phyloP scores from a whole-genome alignment of 805 yeast species.

The Ogataea nakhonphanomensis region DNA sequence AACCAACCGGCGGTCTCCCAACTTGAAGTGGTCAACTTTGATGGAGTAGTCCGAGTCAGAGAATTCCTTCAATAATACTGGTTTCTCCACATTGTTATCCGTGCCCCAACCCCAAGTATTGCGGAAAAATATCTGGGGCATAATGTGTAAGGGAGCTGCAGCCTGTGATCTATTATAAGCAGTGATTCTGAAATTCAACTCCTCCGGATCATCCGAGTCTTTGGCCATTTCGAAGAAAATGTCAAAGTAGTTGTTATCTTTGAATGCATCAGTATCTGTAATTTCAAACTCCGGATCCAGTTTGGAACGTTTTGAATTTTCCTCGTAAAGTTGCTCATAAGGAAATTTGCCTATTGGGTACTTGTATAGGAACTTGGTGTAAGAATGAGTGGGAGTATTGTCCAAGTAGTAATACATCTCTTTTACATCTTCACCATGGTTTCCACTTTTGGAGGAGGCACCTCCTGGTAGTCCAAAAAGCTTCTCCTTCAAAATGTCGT shows the following conservation, averaged over 20 bases:
- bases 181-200: constrained; percentile 75
- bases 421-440: constrained; percentile 95
- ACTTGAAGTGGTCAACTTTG: constrained; percentile 60
- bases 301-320: constrained; percentile 63
- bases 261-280: constrained; percentile 73
- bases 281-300: constrained; percentile 75
- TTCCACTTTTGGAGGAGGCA: constrained; percentile 64
- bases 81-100: constrained; percentile 44
- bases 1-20: constrained; percentile 61
- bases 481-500: constrained; percentile 79
- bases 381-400: constrained; percentile 90
- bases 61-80: constrained; percentile 40
- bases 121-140: constrained; percentile 81
- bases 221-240: constrained; percentile 89
- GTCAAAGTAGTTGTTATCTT: constrained; percentile 77
- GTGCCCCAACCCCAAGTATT: constrained; percentile 94
- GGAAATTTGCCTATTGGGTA: constrained; percentile 89
- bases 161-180: constrained; percentile 81
- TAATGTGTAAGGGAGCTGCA: constrained; percentile 82
- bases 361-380: constrained; percentile 87
- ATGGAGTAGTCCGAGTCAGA: constrained; percentile 45
- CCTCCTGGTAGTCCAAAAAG: constrained; percentile 81
- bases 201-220: constrained; percentile 75
- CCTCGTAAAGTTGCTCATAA: constrained; percentile 66
- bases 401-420: constrained; percentile 82